Percentiles rank a stretch among this genome's conserved stretches.
Evolutionary conservation across 192 early-diverging fungal species (phyloP).

Genomic region (Coemansia sp.): DNA sequence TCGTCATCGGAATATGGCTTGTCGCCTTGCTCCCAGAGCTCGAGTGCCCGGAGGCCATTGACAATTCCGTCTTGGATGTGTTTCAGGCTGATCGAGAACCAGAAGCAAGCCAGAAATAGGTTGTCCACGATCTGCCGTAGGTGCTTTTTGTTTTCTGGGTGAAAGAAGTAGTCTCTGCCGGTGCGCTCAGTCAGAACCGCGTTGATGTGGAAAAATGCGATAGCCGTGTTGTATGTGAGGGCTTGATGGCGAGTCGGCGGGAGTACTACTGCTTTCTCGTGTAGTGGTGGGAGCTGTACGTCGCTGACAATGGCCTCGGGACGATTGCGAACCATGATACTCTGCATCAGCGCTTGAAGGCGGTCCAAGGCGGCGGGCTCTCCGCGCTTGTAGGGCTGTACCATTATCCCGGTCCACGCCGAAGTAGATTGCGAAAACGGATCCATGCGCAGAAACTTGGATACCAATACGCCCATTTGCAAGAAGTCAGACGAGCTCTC

Average conservation of each 20-base stretch:
- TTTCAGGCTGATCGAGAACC: slow-evolving; percentile 58
- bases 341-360: slow-evolving; percentile 62
- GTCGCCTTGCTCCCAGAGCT: slow-evolving; percentile 39
- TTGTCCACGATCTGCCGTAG: slow-evolving; percentile 64
- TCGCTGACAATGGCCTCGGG: slow-evolving; percentile 59
- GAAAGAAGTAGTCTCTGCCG: slow-evolving; percentile 76
- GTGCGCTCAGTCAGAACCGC: slow-evolving; percentile 62
- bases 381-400: slow-evolving; percentile 59
- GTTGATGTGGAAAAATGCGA: slow-evolving; percentile 71
- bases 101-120: slow-evolving; percentile 65
- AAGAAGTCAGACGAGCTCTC: slow-evolving; percentile 43
- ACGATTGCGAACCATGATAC: slow-evolving; percentile 74
- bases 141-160: slow-evolving; percentile 59
- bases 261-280: slow-evolving; percentile 41
- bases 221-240: slow-evolving; percentile 47
- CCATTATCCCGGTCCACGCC: slow-evolving; percentile 56
- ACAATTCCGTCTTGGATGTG: slow-evolving; percentile 40
- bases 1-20: slow-evolving; percentile 40
- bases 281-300: slow-evolving; percentile 65
- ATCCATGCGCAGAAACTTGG: slow-evolving; percentile 62
- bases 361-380: slow-evolving; percentile 51
- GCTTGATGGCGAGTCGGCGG: slow-evolving; percentile 38
- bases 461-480: slow-evolving; percentile 62
- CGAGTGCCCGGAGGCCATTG: slow-evolving; percentile 37
- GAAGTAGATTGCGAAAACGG: slow-evolving; percentile 59